Percentiles rank a stretch among this genome's conserved stretches.
phyloP scores from a whole-genome alignment of 768 basidiomycete species.

The Dacryopinax spathularia region DNA sequence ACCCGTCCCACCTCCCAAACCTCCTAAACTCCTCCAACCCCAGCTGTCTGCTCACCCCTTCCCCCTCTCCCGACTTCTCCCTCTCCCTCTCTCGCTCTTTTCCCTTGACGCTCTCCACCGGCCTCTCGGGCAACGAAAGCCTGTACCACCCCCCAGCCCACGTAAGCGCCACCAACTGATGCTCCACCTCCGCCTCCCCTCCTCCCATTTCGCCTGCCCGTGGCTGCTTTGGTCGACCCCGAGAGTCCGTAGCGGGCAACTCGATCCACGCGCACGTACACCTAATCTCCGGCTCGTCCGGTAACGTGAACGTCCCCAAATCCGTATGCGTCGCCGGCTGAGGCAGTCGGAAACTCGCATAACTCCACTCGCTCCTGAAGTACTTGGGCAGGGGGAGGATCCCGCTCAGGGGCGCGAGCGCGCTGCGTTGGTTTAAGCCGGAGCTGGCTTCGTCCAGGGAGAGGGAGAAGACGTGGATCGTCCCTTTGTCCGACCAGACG shows the following conservation, averaged over 20 bases:
- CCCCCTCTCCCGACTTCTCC: conserved; percentile 24
- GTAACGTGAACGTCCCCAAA: conserved; percentile 45
- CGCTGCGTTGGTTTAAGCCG: conserved; percentile 65
- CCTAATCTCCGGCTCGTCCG: conserved; percentile 35
- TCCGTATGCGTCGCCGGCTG: conserved; percentile 71
- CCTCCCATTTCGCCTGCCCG: background rate
- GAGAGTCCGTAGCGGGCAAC: conserved; percentile 25
- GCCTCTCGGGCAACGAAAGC: conserved; percentile 41
- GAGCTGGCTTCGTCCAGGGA: conserved; percentile 13
- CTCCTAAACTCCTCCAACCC: conserved; percentile 63
- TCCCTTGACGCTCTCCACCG: conserved; percentile 40
- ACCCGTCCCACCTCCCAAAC: conserved; percentile 83
- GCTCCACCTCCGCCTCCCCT: conserved; percentile 27
- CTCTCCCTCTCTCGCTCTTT: conserved; percentile 42
- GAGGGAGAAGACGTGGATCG: conserved; percentile 77
- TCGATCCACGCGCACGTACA: conserved; percentile 65
- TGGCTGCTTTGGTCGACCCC: conserved; percentile 11
- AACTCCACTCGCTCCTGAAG: conserved; percentile 93
- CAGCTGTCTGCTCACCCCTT: conserved; percentile 28
- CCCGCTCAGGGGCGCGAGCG: conserved; percentile 62
- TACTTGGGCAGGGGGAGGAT: conserved; percentile 78
- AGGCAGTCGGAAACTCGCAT: conserved; percentile 82
- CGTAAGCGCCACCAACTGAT: conserved; percentile 73
- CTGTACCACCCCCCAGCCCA: conserved; percentile 90
- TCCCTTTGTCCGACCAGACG: conserved; percentile 93